Evolutionary conservation across 768 basidiomycete species (phyloP).

Genomic region (Tylopilus intermedius): DNA sequence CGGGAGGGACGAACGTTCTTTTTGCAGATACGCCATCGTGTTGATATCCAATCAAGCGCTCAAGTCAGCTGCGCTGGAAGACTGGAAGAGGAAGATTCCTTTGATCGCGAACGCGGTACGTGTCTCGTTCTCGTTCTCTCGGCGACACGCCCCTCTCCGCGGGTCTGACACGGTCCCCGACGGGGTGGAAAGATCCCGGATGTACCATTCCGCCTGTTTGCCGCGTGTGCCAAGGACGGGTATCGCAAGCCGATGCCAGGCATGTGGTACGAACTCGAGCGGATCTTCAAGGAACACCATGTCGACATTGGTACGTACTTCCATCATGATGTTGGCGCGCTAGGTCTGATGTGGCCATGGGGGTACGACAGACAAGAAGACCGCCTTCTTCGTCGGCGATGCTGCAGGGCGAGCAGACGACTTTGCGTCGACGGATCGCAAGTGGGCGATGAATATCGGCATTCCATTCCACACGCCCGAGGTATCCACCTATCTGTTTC

Average conservation of each 20-base stretch:
- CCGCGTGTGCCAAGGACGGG: slow-evolving; percentile 67
- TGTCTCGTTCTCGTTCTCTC: background rate
- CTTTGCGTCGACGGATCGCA: slow-evolving; percentile 77
- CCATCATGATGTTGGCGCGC: too few species aligned
- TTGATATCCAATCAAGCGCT: slow-evolving; percentile 79
- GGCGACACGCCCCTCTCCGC: too few species aligned
- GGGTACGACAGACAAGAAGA: slow-evolving; percentile 47
- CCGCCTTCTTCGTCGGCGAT: slow-evolving; percentile 83
- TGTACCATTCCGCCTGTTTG: slow-evolving; percentile 74
- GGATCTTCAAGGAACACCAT: slow-evolving; percentile 52
- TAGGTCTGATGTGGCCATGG: background rate
- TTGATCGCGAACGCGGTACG: slow-evolving; percentile 60
- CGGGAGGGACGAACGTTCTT: background rate
- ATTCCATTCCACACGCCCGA: slow-evolving; percentile 82
- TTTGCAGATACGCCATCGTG: slow-evolving; percentile 59
- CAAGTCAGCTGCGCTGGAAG: slow-evolving; percentile 41
- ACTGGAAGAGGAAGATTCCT: slow-evolving; percentile 76
- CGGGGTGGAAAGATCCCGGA: slow-evolving; percentile 49
- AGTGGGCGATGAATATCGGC: slow-evolving; percentile 76
- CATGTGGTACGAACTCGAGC: slow-evolving; percentile 74
- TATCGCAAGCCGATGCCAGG: slow-evolving; percentile 86
- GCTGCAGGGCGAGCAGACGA: slow-evolving; percentile 79
- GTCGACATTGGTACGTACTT: slow-evolving; percentile 56
- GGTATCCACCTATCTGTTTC: slow-evolving; percentile 34
- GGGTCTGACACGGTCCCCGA: background rate